Evolutionary conservation across 345 rosid genomes (phyloP), one percentile per base, ranked within the genome.

Genomic region (Carallia pectinifolia): DNA sequence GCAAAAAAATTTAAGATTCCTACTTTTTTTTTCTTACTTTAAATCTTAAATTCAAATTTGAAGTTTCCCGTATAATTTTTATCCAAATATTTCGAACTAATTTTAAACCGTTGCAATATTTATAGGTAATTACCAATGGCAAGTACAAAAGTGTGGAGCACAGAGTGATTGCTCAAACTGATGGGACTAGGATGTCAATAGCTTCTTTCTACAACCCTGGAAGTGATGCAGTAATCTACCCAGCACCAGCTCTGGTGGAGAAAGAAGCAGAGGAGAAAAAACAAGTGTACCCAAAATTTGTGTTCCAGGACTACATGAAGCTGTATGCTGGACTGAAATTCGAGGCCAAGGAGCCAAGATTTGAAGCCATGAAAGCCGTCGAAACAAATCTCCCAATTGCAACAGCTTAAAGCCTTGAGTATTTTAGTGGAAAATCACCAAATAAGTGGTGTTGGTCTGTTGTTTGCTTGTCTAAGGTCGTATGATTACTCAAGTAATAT

Each of bases 151-250:
- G 98, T 40, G 86, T 94, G 68, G 86, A 84, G 70, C 98, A 94
- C 59, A 75, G 98, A 62, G 98, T 94, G 68, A 64, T 94, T 15
- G 84, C 97, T 10, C 98, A 94, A 58, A 83, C 91, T 0, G 72
- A 86, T 1, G 97, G 98, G 0, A 74, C 84, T n/a, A 75, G 85
- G 40, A 94, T 94, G 98, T 94, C 98, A 3, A 62, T 94, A 18
- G 97, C 98, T 29, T 91, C 98, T 2, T 94, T 94, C 80, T 94
- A 91, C 80, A 91, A 94, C 75, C 98, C 98, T 0, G 97, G 97
- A 23, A 84, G 88, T 0, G 97, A 90, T 53, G 93, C 98, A 2
- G 83, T 94, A 0, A 91, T 94, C 61, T 84, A 80, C 36, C 98
- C 98, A 16, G 95, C 98, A 0, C 90, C 95, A 1, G 80, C 76